These are phyloP conservation scores for Fraxinus albicans DNA, from an alignment of 305 asterid species.

Conservation along the genomic window DNA sequence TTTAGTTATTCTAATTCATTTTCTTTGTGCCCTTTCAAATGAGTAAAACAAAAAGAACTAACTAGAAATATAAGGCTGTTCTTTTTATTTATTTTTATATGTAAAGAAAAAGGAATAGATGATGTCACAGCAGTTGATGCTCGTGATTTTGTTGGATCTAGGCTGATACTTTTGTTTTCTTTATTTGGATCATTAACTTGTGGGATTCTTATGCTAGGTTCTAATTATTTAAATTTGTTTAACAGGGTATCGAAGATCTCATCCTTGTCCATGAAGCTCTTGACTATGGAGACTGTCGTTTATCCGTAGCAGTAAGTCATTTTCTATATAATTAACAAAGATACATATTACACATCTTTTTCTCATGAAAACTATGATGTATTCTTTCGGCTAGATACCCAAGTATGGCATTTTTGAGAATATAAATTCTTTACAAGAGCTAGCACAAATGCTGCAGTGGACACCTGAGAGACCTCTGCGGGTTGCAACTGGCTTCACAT, in stretches of 20 bases:
- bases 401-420: slow-evolving; percentile 88
- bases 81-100: neutral
- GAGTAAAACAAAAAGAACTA: neutral
- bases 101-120: neutral
- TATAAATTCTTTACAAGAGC: slow-evolving; percentile 79
- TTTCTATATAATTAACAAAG: neutral
- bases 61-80: neutral
- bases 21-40: neutral
- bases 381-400: neutral
- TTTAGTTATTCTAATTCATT: neutral
- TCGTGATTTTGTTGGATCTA: neutral
- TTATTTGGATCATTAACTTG: neutral
- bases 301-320: slow-evolving; percentile 78
- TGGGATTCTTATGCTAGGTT: slow-evolving; percentile 7
- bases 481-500: slow-evolving; percentile 92
- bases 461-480: slow-evolving; percentile 87
- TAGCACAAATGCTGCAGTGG: slow-evolving; percentile 95
- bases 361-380: neutral
- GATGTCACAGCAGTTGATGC: neutral
- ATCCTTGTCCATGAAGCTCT: slow-evolving; percentile 80
- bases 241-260: slow-evolving; percentile 84
- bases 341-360: neutral
- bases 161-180: neutral
- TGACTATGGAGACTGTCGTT: slow-evolving; percentile 84
- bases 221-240: slow-evolving; percentile 19